Evolutionary conservation across 2,329 filamentous ascomycete species (phyloP).

Genomic region (Penicillium expansum): DNA sequence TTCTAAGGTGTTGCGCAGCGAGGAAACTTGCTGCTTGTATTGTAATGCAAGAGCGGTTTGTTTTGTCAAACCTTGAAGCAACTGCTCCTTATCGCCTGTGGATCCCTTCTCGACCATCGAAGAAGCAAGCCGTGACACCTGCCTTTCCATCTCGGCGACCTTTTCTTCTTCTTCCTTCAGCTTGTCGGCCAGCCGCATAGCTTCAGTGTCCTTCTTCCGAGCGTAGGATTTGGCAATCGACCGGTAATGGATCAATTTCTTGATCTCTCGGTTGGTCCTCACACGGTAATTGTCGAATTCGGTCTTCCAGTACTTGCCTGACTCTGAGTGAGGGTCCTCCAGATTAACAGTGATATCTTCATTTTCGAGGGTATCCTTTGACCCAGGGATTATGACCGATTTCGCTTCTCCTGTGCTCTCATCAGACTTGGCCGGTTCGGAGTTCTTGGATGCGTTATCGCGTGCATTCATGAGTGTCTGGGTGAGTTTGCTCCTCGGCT

Average conservation of each 20-base stretch:
- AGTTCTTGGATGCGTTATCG: constrained; percentile 33
- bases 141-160: constrained; percentile 45
- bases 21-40: constrained; percentile 44
- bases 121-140: constrained; percentile 43
- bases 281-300: constrained; percentile 59
- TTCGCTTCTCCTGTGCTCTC: constrained; percentile 16
- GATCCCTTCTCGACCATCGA: constrained; percentile 35
- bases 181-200: constrained; percentile 51
- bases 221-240: constrained; percentile 59
- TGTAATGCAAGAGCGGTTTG: constrained; percentile 46
- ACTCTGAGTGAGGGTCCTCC: constrained; percentile 55
- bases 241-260: constrained; percentile 59
- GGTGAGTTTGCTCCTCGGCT: constrained; percentile 42
- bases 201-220: constrained; percentile 57
- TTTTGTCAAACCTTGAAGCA: constrained; percentile 44
- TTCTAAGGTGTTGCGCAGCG: constrained; percentile 39
- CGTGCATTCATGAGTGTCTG: constrained; percentile 42
- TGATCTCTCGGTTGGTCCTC: constrained; percentile 59
- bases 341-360: constrained; percentile 53
- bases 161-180: constrained; percentile 51
- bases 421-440: constrained; percentile 14
- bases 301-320: constrained; percentile 61
- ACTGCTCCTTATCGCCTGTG: constrained; percentile 38
- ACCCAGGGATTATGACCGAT: background rate
- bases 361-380: constrained; percentile 31